Base-by-base conservation (phyloP, 2,329 filamentous ascomycete species). In the Pseudogymnoascus sp. region DNA sequence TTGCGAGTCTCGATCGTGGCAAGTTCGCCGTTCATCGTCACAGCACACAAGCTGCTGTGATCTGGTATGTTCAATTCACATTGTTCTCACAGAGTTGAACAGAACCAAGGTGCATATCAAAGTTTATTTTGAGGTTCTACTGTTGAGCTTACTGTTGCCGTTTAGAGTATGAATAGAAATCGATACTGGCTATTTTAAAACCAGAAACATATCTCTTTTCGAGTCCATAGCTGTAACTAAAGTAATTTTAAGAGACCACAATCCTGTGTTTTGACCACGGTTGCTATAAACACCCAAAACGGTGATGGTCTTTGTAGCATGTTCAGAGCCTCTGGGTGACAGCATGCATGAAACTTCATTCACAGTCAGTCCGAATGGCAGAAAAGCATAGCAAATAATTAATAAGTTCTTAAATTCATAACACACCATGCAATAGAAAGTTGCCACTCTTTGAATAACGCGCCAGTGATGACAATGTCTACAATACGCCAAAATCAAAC, bases 401-500 rank as follows among this genome's bases (percentile, higher is more conserved):
- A 56, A 18, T 18, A 56, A 12, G 28, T 33, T 33, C 50, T 56
- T 56, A 8, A 56, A 56, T 56, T 56, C 50, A 56, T 56, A 56
- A 56, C 50, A 33, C 50, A 56, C 50, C 11, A 56, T 56, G n/a
- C 50, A 56, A 56, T 33, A 33, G n/a, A 33, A 56, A 21, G 25
- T 56, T 56, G 50, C 50, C 28, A n/a, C 28, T 33, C 28, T 56
- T 33, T 33, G 16, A 56, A 56, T 28, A 53, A 33, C 50, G 50
- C 28, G 50, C 50, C 50, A 56, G 28, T 56, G 50, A 56, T 56
- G 50, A 56, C 50, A 56, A 56, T 18, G 28, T 56, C 50, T 56
- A 56, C 50, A 56, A 21, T 56, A 56, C 50, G 28, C 50, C 50
- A 56, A 56, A 56, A 56, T 4, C 50, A 56, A 33, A 56, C 16